Evolutionary conservation across 495 filamentous ascomycete species (phyloP).

Genomic region (Hypoxylon fuscum): DNA sequence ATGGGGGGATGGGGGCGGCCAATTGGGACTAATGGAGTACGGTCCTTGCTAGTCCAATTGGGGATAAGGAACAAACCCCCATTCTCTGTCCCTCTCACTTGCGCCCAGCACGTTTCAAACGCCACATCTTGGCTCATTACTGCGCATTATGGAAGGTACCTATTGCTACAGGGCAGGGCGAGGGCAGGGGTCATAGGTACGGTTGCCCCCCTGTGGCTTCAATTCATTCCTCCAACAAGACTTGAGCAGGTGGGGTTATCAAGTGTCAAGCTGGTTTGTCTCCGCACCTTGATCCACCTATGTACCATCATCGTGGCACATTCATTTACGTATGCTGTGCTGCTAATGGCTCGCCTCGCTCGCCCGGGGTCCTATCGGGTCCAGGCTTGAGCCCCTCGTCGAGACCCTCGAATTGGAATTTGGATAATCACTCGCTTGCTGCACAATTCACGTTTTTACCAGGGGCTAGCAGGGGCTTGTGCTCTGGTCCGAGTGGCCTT

Average conservation of each 20-base stretch:
- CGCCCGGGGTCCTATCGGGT: constrained; percentile 5
- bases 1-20: not conserved
- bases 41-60: not conserved
- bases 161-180: not conserved
- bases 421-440: constrained; percentile 33
- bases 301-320: constrained; percentile 16
- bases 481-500: not conserved
- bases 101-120: constrained; percentile 21
- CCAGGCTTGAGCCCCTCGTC: constrained; percentile 23
- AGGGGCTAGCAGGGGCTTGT: constrained; percentile 1
- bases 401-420: constrained; percentile 31
- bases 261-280: constrained; percentile 8
- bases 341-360: constrained; percentile 13
- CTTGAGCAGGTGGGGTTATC: constrained; percentile 27
- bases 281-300: not conserved
- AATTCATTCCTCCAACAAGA: not conserved
- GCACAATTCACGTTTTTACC: constrained; percentile 29
- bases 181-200: constrained; percentile 1
- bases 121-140: constrained; percentile 27
- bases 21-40: no score
- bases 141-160: not conserved
- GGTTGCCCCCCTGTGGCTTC: not conserved
- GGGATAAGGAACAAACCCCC: no score
- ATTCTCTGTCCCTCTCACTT: no score
- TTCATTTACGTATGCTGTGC: constrained; percentile 15